Base-by-base conservation (phyloP, 495 filamentous ascomycete species). In the Neurospora sp. region DNA sequence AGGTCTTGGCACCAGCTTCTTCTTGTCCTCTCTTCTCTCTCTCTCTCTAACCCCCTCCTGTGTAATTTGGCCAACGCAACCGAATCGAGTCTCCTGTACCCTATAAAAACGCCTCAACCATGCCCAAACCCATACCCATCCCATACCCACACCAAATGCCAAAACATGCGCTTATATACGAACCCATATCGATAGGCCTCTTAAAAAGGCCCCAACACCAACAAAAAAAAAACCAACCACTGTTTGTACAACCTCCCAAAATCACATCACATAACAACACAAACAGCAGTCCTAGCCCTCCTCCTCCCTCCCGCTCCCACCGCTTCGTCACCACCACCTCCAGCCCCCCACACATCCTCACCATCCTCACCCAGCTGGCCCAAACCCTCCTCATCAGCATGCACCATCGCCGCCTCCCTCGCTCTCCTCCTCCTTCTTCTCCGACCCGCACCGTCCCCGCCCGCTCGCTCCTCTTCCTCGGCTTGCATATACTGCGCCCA, bases 401-500 rank as follows among this genome's bases (percentile, higher is more conserved):
- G 92, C 46, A 91, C 83, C 78, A 89, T 84, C 79, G 90, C 87
- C 11, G 94, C 93, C 79, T 96, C 93, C 39, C 93, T 86, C 6
- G 91, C 91, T 71, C 93, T 87, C 38, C 94, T 84, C 74, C 94
- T 85, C 69, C 95, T 83, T 72, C 95, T 83, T 44, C 94, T 85
- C 0, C 85, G 82, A 2, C 89, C 89, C 0, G 84, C 85, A 0
- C 89, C 90, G 1, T 77, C 85, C 2, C 87, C 88, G 0, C 91
- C 93, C 0, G 92, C 93, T 4, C 54, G 54, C 27, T 66, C 54
- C 78, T 98, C 96, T 77, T 97, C 93, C 31, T 87, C 92, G 7
- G 92, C 90, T 82, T 95, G 91, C 96, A 98, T 98, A 76, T 94
- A 95, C 40, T 97, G 92, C 0, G 91, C 93, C 96, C 96, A 99